These are phyloP conservation scores for Penicillium samsonianum DNA, from an alignment of 495 filamentous ascomycete genomes.

Conservation along the genomic window DNA sequence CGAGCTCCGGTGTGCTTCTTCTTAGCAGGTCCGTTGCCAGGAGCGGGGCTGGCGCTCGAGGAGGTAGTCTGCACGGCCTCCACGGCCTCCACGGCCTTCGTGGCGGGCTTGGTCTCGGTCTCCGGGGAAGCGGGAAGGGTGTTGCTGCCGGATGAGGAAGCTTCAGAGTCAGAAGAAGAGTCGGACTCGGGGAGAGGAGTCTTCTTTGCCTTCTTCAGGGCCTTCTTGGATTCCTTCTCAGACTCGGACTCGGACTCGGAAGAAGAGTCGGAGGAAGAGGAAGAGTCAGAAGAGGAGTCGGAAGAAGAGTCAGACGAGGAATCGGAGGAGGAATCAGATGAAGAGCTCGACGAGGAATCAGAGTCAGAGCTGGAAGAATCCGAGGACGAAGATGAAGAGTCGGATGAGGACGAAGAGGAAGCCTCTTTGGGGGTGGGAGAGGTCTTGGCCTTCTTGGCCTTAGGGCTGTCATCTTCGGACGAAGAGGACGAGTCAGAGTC, in stretches of 20 bases:
- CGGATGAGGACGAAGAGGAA: conserved; percentile 30
- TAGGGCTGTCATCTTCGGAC: conserved; percentile 39
- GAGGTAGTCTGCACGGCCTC: conserved; percentile 35
- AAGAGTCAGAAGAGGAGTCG: conserved; percentile 21
- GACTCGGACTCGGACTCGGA: conserved; percentile 36
- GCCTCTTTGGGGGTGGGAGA: conserved; percentile 16
- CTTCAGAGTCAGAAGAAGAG: conserved; percentile 27
- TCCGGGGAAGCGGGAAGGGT: conserved; percentile 40
- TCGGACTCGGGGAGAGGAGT: conserved; percentile 52
- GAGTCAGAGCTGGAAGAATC: conserved; percentile 26
- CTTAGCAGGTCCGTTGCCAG: conserved; percentile 43
- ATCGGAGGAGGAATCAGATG: conserved; percentile 35
- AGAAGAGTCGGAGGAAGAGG: conserved; percentile 44
- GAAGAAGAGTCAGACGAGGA: conserved; percentile 34
- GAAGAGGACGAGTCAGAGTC: conserved; percentile 27
- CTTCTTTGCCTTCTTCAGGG: conserved; percentile 52
- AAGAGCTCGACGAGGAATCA: conserved; percentile 24
- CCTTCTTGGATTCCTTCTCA: conserved; percentile 34
- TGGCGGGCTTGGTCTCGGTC: conserved; percentile 26
- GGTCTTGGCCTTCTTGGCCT: conserved; percentile 44
- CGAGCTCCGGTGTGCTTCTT: conserved; percentile 55
- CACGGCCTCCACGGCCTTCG: conserved; percentile 20
- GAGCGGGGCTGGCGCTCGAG: conserved; percentile 46
- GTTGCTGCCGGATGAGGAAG: conserved; percentile 34
- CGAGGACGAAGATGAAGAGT: conserved; percentile 29